Base-by-base conservation (phyloP, 768 basidiomycete genomes). In the Phlebiopsis gigantea region DNA sequence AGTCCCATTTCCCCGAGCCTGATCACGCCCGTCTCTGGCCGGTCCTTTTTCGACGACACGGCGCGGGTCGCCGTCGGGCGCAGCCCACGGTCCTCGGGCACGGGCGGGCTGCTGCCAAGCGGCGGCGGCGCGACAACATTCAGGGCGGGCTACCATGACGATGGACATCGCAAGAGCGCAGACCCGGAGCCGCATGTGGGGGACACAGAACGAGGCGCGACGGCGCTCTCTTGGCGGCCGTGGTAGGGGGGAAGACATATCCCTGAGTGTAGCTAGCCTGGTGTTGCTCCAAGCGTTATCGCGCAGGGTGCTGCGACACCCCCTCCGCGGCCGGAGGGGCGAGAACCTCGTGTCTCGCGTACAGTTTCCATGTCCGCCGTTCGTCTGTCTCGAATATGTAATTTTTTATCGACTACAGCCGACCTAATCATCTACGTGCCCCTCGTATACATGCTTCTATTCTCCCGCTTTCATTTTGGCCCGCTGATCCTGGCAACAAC, bases 11-110 rank as follows among this genome's bases (percentile, higher is more conserved):
- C 53, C 7, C 41, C 54, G 26, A 5, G 30, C 45, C 31, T 55
- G 5, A 24, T 46, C 31, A 55, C 54, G 22, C 54, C 54, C 44
- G 26, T 47, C 22, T 47, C 54, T 1, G 54, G 44, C 54, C 54
- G 54, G 6, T 44, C 45, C 25, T 24, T 44, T 24, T 25, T 55
- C 44, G 53, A 54, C 41, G 53, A 30, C 42, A 42, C 48, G 28
- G 17, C 48, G 48, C 48, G 28, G 12, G 24, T 26, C 22, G 46
- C 22, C 46, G n/a, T n/a, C n/a, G 14, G n/a, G 44, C 12, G 29
- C 48, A 31, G 48, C 29, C 48, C 48, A 28, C 34, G 31, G 12
- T 39, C 17, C 17, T 9, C 34, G 8, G 4, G 14, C 28, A 34
- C 48, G 17, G 5, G n/a, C n/a, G n/a, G n/a, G n/a, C n/a, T n/a